Evolutionary conservation across 768 basidiomycete genomes (phyloP), one percentile per base, ranked within the genome.

Genomic region (Russula sp.): DNA sequence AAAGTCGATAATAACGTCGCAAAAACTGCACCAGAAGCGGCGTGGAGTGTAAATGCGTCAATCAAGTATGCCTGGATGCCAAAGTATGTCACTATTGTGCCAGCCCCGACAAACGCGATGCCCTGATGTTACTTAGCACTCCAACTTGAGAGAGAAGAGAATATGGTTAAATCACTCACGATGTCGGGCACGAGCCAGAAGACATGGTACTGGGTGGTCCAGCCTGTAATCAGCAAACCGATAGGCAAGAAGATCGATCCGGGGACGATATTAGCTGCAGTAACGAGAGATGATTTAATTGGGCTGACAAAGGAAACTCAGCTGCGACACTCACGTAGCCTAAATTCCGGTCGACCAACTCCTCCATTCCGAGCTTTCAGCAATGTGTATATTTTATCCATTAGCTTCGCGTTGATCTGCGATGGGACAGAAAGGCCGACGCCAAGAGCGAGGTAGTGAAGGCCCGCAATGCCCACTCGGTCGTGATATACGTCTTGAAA

Each of bases 181-280:
- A 90, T 76, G 65, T 89, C 86, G 2, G 83, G 79, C 0, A 75
- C 84, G 51, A 91, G 83, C 90, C 90, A 93, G 61, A 82, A 83
- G 0, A 84, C 70, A 14, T 74, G 70, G 0, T 75, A 66, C 65
- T 87, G 74, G 5, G 85, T 83, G 0, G 82, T 75, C 88, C 90
- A 93, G 1, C 90, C 90, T 7, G 82, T 70, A 7, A 92, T 75
- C 22, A 93, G 72, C 13, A 91, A 72, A 0, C 89, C 90, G 13
- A 82, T 70, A 0, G 92, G 89, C 10, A 90, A 75, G 3, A 83
- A 13, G 20, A 86, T 64, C 0, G 82, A 80, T 0, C 81, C 85
- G 3, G 82, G 76, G 7, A 87, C 63, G 79, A 88, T 83, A 0
- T 80, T 72, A 0, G 83, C 86, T 87, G 34, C 5, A 7, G 8